phyloP scores from a whole-genome alignment of 2,329 filamentous ascomycete genomes.

The Claviceps pazoutovae region DNA sequence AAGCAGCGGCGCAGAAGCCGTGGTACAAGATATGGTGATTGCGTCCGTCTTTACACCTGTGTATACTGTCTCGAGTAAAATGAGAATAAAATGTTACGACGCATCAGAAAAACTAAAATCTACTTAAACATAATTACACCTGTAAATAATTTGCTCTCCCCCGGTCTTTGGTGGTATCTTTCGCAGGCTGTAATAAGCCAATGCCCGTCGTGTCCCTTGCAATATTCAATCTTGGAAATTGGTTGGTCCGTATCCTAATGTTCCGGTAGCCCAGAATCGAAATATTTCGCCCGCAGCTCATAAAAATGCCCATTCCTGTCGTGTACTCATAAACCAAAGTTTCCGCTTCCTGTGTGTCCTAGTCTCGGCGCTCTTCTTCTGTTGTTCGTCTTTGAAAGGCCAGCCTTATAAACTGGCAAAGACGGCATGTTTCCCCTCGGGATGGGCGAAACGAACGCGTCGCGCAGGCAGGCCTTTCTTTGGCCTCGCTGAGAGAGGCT shows the following conservation, averaged over 20 bases:
- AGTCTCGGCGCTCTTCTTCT: background rate
- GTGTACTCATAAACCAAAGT: background rate
- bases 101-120: background rate
- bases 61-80: background rate
- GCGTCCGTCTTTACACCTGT: background rate
- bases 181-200: background rate
- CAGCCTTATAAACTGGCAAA: constrained; percentile 13
- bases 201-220: background rate
- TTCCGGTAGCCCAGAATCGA: background rate
- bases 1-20: constrained; percentile 22
- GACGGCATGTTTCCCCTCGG: constrained; percentile 20
- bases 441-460: constrained; percentile 28
- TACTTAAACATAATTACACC: background rate
- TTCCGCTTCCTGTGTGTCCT: background rate
- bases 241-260: background rate
- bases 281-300: background rate
- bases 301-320: background rate
- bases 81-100: background rate
- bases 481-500: constrained; percentile 12
- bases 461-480: constrained; percentile 16
- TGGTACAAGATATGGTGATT: constrained; percentile 46
- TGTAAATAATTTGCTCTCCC: background rate
- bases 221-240: background rate
- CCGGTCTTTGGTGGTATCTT: background rate
- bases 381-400: background rate